Evolutionary conservation across 768 basidiomycete species (phyloP), one percentile per base, ranked within the genome.

Genomic region (Russula earlei): DNA sequence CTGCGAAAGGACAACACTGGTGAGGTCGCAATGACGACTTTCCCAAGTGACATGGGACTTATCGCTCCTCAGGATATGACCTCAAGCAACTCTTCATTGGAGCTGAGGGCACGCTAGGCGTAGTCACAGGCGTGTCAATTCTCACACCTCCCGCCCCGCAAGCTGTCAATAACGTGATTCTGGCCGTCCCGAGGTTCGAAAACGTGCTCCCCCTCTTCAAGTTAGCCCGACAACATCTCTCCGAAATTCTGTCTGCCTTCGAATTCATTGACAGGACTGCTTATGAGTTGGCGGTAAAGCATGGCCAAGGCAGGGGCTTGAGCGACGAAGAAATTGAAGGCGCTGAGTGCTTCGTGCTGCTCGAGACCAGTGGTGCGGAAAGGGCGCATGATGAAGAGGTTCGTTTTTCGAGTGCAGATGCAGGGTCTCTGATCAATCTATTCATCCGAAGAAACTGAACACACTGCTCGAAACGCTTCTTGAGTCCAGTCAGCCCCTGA

Each of bases 41-140:
- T 24, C 0, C 22, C 12, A 24, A 37, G 20, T 48, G 27, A 25
- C 37, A 31, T 45, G 6, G 25, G 43, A 22, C n/a, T 22, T 63
- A 92, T 48, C 6, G 6, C 14, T 17, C 17, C 2, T 15, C 17
- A 62, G 95, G 96, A 12, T 97, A 96, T 67, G 96, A 99, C 69
- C 76, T 99, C 44, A 98, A 99, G 70, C 96, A 99, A 66, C 79
- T 99, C 17, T 99, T 98, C 72, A 96, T 99, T 62, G 96, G 96
- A 12, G 85, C 89, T 6, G 96, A 99, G 68, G 96, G 96, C 49
- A 97, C 95, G 0, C 83, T 99, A 22, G 96, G 96, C 43, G 76
- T 99, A 53, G 83, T 99, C 57, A 99, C 96, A 11, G 96, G 81
- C 22, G 88, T 97, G 37, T 96, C 94, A 4, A 94, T 99, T 66